Percentiles rank a stretch among this genome's conserved stretches.
Evolutionary conservation across 202 grass and related monocot species (phyloP).

Genomic region (Elaeis oleifera): DNA sequence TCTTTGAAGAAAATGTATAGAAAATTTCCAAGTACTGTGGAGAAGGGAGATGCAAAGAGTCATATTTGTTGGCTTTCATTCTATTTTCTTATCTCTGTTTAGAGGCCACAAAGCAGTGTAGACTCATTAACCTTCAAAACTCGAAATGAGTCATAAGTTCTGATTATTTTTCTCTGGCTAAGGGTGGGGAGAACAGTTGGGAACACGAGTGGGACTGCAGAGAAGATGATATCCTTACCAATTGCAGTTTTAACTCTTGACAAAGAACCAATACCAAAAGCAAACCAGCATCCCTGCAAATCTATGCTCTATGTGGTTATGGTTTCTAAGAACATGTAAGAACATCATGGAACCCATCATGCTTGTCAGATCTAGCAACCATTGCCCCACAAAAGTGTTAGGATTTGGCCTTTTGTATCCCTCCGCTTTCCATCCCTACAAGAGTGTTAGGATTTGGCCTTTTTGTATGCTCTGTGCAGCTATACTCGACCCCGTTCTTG

Average conservation of each 20-base stretch:
- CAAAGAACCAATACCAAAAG: constrained; percentile 70
- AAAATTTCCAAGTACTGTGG: too few species aligned
- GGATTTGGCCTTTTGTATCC: constrained; percentile 74
- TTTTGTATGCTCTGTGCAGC: too few species aligned
- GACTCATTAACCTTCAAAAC: constrained; percentile 4
- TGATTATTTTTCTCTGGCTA: constrained; percentile 10
- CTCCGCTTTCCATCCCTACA: constrained; percentile 69
- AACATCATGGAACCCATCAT: constrained; percentile 79
- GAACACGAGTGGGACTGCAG: constrained; percentile 78
- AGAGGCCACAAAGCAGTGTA: background rate
- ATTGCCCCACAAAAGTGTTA: constrained; percentile 74
- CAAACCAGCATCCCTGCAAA: constrained; percentile 79
- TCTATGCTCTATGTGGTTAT: constrained; percentile 80
- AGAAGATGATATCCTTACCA: constrained; percentile 19
- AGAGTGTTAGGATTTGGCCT: too few species aligned
- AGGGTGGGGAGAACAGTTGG: constrained; percentile 61
- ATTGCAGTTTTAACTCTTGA: constrained; percentile 36
- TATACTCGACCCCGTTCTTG: constrained; percentile 19
- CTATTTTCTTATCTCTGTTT: too few species aligned
- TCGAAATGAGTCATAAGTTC: too few species aligned
- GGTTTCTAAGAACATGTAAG: constrained; percentile 41
- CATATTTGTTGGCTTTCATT: too few species aligned
- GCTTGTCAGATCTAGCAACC: constrained; percentile 79
- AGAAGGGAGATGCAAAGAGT: too few species aligned
- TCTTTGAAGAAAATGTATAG: too few species aligned